These are phyloP conservation scores for Zizania palustris DNA, from an alignment of 202 grass and related monocot species.

Conservation along the genomic window DNA sequence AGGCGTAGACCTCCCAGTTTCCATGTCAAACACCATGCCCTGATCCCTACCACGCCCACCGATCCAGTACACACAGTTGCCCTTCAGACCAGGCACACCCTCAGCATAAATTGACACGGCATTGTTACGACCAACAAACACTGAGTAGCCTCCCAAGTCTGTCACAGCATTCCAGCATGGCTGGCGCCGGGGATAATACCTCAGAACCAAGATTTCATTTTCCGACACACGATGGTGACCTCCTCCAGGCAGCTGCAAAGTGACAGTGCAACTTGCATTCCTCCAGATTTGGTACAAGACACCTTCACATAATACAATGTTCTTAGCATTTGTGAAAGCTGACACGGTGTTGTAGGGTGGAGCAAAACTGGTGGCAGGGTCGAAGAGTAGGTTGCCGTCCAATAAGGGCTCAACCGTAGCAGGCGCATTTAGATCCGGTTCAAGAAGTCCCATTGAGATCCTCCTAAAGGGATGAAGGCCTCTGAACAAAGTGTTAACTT, in stretches of 20 bases:
- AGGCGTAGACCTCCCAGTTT: slow-evolving; percentile 42
- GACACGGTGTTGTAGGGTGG: slow-evolving; percentile 52
- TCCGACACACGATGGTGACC: slow-evolving; percentile 46
- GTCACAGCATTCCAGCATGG: slow-evolving; percentile 51
- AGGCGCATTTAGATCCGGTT: slow-evolving; percentile 37
- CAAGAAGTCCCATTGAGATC: slow-evolving; percentile 40
- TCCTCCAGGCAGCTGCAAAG: slow-evolving; percentile 52
- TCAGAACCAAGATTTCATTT: slow-evolving; percentile 56
- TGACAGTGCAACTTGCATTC: slow-evolving; percentile 56
- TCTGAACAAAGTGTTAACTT: slow-evolving; percentile 35
- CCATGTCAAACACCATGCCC: slow-evolving; percentile 63
- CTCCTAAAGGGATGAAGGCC: slow-evolving; percentile 3
- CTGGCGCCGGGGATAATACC: slow-evolving; percentile 49
- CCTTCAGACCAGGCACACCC: slow-evolving; percentile 40
- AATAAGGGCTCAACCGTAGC: slow-evolving; percentile 43
- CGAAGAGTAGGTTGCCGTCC: slow-evolving; percentile 44
- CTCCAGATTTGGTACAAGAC: slow-evolving; percentile 56
- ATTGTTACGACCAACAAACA: slow-evolving; percentile 59
- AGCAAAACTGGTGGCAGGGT: slow-evolving; percentile 50
- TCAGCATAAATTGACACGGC: slow-evolving; percentile 50
- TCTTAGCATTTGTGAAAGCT: slow-evolving; percentile 48
- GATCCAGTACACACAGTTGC: slow-evolving; percentile 58
- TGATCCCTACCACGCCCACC: slow-evolving; percentile 59
- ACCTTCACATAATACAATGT: slow-evolving; percentile 48
- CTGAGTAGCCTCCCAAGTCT: slow-evolving; percentile 38